Evolutionary conservation across 352 stramenopile genomes (phyloP).

Genomic region (Thalassiosira ordinaria): DNA sequence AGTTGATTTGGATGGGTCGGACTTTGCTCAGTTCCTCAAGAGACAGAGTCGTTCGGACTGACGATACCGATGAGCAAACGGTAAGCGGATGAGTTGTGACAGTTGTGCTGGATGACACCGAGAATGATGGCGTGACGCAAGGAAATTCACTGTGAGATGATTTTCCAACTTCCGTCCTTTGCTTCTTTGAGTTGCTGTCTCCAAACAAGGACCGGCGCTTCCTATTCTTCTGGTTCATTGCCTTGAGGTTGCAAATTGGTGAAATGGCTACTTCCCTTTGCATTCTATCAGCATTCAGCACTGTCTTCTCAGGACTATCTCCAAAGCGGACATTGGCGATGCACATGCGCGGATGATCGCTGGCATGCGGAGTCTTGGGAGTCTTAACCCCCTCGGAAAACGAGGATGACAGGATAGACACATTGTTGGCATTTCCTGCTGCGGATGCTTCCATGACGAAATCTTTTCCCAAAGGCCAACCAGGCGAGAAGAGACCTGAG

Average conservation of each 20-base stretch:
- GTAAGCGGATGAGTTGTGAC: conserved; percentile 51
- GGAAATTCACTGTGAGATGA: background rate
- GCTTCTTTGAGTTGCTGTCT: conserved; percentile 1
- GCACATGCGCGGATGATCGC: conserved; percentile 47
- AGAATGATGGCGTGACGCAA: conserved; percentile 51
- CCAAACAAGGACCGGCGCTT: conserved; percentile 38
- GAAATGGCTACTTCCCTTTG: conserved; percentile 56
- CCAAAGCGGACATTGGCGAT: conserved; percentile 60
- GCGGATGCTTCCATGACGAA: conserved; percentile 25
- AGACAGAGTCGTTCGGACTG: conserved; percentile 33
- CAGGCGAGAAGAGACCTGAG: conserved; percentile 44
- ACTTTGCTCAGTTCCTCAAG: conserved; percentile 32
- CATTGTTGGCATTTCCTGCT: conserved; percentile 7
- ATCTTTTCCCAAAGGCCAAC: conserved; percentile 32
- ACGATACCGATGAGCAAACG: conserved; percentile 49
- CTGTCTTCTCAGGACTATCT: background rate
- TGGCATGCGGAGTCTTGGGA: conserved; percentile 54
- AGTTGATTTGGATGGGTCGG: conserved; percentile 21
- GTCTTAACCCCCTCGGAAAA: conserved; percentile 21
- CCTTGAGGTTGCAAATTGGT: conserved; percentile 42
- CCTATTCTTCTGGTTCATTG: conserved; percentile 21
- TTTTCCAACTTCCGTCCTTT: conserved; percentile 12
- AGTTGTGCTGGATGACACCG: conserved; percentile 47
- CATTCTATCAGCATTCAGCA: conserved; percentile 25
- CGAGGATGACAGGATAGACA: conserved; percentile 24